A percentile compares a stretch with the other conserved stretches of the same genome.
phyloP scores from a whole-genome alignment of 345 rosid species.

The Arabidopsis thaliana region DNA sequence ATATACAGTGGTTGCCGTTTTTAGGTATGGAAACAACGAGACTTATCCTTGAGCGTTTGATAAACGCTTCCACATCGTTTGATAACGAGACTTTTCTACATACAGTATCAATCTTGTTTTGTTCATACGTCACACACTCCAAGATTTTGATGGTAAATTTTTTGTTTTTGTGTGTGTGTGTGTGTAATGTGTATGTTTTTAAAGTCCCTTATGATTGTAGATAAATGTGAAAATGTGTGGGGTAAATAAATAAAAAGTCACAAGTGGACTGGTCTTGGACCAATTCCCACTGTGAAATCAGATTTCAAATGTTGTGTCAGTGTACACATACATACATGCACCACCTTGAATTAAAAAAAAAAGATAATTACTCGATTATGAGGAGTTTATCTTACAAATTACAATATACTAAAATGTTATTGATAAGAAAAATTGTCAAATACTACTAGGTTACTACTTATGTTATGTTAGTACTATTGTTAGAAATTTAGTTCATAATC shows the following conservation, averaged over 20 bases:
- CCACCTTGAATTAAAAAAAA: background rate
- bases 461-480: too few species aligned
- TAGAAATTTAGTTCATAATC: too few species aligned
- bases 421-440: too few species aligned
- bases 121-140: constrained; percentile 28
- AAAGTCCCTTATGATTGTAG: constrained; percentile 1
- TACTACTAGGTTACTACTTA: too few species aligned
- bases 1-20: constrained; percentile 28
- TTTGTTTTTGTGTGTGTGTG: background rate
- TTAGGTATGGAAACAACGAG: background rate
- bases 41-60: background rate
- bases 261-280: constrained; percentile 75
- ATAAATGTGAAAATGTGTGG: constrained; percentile 35
- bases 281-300: constrained; percentile 71
- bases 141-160: constrained; percentile 13
- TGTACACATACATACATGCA: constrained; percentile 16
- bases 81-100: too few species aligned
- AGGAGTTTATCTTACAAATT: background rate
- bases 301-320: constrained; percentile 44
- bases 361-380: background rate
- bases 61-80: constrained; percentile 16
- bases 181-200: background rate
- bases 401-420: background rate
- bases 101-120: background rate
- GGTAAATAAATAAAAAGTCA: constrained; percentile 31